Evolutionary conservation across 2,329 filamentous ascomycete genomes (phyloP), one percentile per base, ranked within the genome.

Genomic region (Alternaria longipes): DNA sequence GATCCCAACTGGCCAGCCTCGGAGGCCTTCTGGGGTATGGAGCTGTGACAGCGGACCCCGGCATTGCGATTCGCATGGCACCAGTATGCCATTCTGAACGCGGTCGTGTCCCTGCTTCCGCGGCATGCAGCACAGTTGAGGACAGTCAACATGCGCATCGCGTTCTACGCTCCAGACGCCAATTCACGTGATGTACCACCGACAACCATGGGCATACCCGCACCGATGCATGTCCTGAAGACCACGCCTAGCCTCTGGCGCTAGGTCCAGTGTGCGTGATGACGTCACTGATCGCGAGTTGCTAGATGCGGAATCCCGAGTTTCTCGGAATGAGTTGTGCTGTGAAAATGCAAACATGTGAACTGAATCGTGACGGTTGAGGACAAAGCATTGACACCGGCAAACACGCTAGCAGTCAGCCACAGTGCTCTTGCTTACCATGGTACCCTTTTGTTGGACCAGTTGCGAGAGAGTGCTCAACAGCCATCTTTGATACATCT

Each of bases 21-120:
- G 38, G 64, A 56, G 51, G 28, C 56, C 56, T n/a, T 62, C 60
- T 61, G 59, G 60, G 51, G 47, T 58, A 51, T 63, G 60, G 56
- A 53, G 52, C 54, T 30, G 22, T 45, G 60, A 53, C 60, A 59
- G 59, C 49, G 47, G 53, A 22, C 45, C 55, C 62, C 26, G 34
- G 52, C 32, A 52, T 42, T 32, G 32, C 46, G 41, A 57, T 56
- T 41, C 22, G 34, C 54, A 56, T 56, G 46, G 24, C 42, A 46
- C 26, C 41, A 46, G 55, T 32, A 53, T 40, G 42, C 49, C 12
- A 41, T 26, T 44, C 30, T 40, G 30, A n/a, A 4, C 46, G 46
- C 32, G 46, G 46, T 8, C 5, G 50, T 20, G 34, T 38, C 34
- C 50, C 22, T 52, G 50, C 50, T 52, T 52, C 50, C 34, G 50